Base-by-base conservation (phyloP, 2,329 filamentous ascomycete genomes). In the Stylonectria norvegica region DNA sequence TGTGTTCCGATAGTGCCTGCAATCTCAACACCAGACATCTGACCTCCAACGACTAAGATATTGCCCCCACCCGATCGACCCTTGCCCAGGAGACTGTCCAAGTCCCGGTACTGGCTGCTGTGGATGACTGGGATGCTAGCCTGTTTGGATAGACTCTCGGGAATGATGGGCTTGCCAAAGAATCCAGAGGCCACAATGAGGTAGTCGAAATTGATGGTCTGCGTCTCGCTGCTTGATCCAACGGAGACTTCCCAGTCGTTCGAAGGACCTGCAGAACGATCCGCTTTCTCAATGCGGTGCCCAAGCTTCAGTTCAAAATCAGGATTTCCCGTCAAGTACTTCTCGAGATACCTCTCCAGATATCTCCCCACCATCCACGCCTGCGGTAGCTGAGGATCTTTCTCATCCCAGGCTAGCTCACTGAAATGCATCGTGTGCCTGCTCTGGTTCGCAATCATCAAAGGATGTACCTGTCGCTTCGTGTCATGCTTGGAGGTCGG, bases 11-110 rank as follows among this genome's bases (percentile, higher is more conserved):
- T 77, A 2, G 82, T 81, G 8, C 79, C 82, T 0, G 86, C 83
- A 34, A 84, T 83, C 66, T 94, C 88, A 5, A 86, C 78, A 1
- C 86, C 87, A 2, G 86, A 91, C 75, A 93, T 89, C 53, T 89
- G 86, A 0, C 86, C 87, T 1, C 88, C 88, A 1, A 89, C 78
- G 0, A 94, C 71, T 1, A 89, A 70, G 12, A 93, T 79, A 55
- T 82, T 86, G 14, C 78, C 76, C 1, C 70, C 70, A 1, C 56
- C 53, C 4, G 47, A 40, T 2, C 66, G 58, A 0, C 62, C 52
- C 9, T 63, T 57, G 0, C 63, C 65, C 2, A 83, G 52, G 3
- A 83, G 59, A 7, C 59, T 59, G 19, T 71, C 53, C 2, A 85
- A 61, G 38, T 75, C 69, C 4, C 83, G 71, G 37, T 88, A 82